Percentiles rank a stretch among this genome's conserved stretches.
Evolutionary conservation across 306 rosid genomes (phyloP).

Genomic region (cucumber (Cucumis sativus)): DNA sequence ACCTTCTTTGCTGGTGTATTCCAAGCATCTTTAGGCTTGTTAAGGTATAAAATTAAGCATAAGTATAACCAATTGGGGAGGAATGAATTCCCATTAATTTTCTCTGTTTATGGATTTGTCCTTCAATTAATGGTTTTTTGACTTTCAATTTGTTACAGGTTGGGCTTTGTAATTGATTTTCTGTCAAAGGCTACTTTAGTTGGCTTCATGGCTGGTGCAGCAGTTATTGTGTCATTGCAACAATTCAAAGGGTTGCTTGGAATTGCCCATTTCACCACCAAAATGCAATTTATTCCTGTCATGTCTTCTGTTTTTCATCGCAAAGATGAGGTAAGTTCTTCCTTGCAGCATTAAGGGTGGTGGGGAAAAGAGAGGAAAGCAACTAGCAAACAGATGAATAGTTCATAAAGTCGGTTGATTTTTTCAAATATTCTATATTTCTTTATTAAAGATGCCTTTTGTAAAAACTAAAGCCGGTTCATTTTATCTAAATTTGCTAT

Average conservation of each 20-base stretch:
- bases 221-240: conserved; percentile 82
- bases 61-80: neutral
- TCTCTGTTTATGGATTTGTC: neutral
- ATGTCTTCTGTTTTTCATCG: conserved; percentile 47
- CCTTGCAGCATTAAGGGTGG: neutral
- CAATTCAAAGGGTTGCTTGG: conserved; percentile 93
- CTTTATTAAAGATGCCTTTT: conserved; percentile 1
- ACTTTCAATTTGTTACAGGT: conserved; percentile 25
- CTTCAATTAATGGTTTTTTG: neutral
- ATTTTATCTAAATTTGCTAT: neutral
- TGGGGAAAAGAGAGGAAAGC: neutral
- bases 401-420: neutral
- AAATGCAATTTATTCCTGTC: conserved; percentile 79
- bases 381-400: neutral
- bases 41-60: conserved; percentile 40
- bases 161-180: conserved; percentile 91
- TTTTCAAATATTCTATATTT: neutral
- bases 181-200: conserved; percentile 88
- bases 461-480: neutral
- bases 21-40: conserved; percentile 74
- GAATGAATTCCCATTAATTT: neutral
- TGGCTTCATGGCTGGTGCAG: conserved; percentile 98
- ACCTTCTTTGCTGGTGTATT: conserved; percentile 87
- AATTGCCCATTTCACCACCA: conserved; percentile 59
- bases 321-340: conserved; percentile 45